These are phyloP conservation scores for Erucastrum elatum DNA, from an alignment of 345 rosid species.

Conservation along the genomic window DNA sequence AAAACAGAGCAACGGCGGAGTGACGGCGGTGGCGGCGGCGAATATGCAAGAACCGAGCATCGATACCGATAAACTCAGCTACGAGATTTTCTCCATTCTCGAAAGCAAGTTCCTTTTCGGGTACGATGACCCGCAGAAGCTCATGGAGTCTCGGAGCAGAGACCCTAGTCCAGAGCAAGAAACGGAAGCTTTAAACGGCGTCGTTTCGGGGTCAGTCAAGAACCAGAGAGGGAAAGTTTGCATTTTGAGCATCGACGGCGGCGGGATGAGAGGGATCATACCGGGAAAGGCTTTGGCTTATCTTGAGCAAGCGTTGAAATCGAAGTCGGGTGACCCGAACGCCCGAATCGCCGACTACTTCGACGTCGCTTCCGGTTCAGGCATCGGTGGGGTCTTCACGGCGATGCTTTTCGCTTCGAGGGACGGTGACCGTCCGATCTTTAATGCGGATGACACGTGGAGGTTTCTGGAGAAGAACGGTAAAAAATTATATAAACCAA, in stretches of 20 bases:
- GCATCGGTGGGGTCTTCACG: constrained; percentile 89
- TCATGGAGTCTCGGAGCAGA: too few relatives aligned
- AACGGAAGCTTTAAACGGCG: constrained; percentile 18
- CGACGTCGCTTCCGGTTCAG: constrained; percentile 92
- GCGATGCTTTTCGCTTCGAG: constrained; percentile 86
- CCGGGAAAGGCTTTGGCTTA: constrained; percentile 86
- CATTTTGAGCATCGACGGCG: constrained; percentile 78
- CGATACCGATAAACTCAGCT: constrained; percentile 92
- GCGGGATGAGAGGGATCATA: constrained; percentile 89
- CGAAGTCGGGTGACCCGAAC: constrained; percentile 80
- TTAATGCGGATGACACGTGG: constrained; percentile 91
- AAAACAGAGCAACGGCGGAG: constrained; percentile 25
- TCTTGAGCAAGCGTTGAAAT: constrained; percentile 69
- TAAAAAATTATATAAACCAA: constrained; percentile 49
- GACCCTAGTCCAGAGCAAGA: constrained; percentile 50
- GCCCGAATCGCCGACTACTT: constrained; percentile 88
- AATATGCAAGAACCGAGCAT: constrained; percentile 92
- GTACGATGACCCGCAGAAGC: constrained; percentile 71
- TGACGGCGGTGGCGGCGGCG: constrained; percentile 41
- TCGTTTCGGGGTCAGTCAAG: constrained; percentile 50
- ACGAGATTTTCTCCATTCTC: constrained; percentile 91
- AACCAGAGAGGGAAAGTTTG: constrained; percentile 94
- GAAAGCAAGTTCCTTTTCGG: constrained; percentile 93
- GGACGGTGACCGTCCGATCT: constrained; percentile 70
- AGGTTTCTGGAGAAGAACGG: constrained; percentile 68